A percentile compares a stretch with the other conserved stretches of the same genome.
Conservation (phyloP, 805 yeast species). For the Pichia rugopelliculosa region DNA sequence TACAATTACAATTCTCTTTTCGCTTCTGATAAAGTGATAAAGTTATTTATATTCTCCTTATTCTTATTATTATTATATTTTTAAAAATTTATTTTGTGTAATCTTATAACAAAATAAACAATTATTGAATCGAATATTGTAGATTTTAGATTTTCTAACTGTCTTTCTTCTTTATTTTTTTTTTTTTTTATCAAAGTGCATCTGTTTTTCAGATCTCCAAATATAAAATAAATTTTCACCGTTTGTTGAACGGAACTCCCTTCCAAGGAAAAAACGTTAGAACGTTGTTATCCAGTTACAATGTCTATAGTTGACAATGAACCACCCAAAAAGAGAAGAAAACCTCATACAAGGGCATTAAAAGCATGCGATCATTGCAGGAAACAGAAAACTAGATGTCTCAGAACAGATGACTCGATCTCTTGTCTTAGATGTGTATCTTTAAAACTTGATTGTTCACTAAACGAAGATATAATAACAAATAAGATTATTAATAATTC, state of each 20-base stretch:
- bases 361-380: conserved; percentile 12
- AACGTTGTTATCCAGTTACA: no score
- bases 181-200: no score
- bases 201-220: background rate
- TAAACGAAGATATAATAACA: background rate
- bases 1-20: background rate
- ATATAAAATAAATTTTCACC: no score
- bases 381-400: conserved; percentile 13
- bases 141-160: no score
- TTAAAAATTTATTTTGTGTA: background rate
- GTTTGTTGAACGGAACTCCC: no score
- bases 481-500: background rate
- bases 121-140: no score
- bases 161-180: no score
- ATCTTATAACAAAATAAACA: no score
- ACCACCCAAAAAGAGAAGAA: conserved; percentile 1
- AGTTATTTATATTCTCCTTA: background rate
- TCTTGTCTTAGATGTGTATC: conserved; percentile 12
- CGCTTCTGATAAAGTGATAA: background rate
- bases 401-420: conserved; percentile 3
- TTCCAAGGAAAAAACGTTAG: no score
- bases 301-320: background rate
- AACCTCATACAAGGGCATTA: conserved; percentile 11
- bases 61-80: background rate
- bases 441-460: conserved; percentile 9